phyloP scores from a whole-genome alignment of 441 rosid species.

The Corymbia calophylla region DNA sequence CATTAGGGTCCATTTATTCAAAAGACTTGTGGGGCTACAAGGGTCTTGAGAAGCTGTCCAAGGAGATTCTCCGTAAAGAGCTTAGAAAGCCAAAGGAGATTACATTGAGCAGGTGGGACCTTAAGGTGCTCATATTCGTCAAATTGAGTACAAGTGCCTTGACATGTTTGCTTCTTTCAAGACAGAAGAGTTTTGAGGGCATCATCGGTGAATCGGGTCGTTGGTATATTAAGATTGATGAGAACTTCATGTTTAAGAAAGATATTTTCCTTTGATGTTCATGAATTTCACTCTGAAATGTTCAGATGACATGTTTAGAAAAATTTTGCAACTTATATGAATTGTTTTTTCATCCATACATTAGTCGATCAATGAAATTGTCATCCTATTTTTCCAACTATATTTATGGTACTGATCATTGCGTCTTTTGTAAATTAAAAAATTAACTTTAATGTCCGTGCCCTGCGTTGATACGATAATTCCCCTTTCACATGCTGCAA shows the following conservation, averaged over 20 bases:
- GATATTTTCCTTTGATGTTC: not conserved
- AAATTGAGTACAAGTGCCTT: not conserved
- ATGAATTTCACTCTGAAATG: not conserved
- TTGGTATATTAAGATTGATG: too few relatives aligned
- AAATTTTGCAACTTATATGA: not conserved
- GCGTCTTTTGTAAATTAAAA: not conserved
- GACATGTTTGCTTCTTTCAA: not conserved
- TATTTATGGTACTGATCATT: not conserved
- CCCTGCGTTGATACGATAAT: not conserved
- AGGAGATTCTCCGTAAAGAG: too few relatives aligned
- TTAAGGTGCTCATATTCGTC: not conserved
- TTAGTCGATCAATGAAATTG: not conserved
- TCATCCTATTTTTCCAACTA: not conserved
- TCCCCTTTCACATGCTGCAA: not conserved
- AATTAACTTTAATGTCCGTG: not conserved
- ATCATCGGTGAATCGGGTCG: not conserved
- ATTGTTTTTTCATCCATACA: not conserved
- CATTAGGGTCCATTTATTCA: not conserved
- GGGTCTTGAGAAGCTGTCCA: too few relatives aligned
- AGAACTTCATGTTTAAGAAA: not conserved
- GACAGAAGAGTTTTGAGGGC: not conserved
- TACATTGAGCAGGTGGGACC: not conserved
- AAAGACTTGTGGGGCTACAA: too few relatives aligned
- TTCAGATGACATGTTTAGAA: not conserved
- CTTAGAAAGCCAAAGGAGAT: too few relatives aligned